Evolutionary conservation across 75 land plant genomes (phyloP), one percentile per base, ranked within the genome.

Genomic region (Sequoia sempervirens): DNA sequence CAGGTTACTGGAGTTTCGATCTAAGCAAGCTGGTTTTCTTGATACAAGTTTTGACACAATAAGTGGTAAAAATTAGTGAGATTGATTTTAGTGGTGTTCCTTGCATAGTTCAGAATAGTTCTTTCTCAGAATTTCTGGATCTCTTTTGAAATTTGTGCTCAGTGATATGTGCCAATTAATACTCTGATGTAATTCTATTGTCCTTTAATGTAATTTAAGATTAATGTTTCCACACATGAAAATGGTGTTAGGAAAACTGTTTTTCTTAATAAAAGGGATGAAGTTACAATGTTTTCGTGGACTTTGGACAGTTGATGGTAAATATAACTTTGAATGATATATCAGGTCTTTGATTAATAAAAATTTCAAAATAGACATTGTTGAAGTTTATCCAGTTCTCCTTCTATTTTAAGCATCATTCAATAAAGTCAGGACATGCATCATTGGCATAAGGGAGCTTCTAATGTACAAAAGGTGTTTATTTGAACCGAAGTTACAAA

Each of bases 11-110:
- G 88, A 91, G 64, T 94, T 96, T 78, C 98, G 99, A 43, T 83
- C 93, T 45, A 94, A 90, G 87, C 96, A 96, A 84, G 84, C 82
- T 73, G 99, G 99, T 79, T 97, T 97, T 85, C 32, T 97, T 4
- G 98, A 96, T 86, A 94, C 96, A 80, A 97, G 99, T 87, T 97
- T 97, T 88, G 99, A 97, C 76, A 97, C 99, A 28, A 97, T 97
- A 28, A 89, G 99, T 85, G 99, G 99, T 97, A 87, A 52, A 84
- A 23, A 45, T 9, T 38, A 26, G 28, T 45, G 9, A 2, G 2
- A 75, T 18, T 6, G 10, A 75, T 38, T 75, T 30, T n/a, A 45
- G 80, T 43, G 45, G 80, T 78, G 32, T 45, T 26, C 50, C 23
- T 78, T 78, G 2, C 18, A 78, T n/a, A 78, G 50, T n/a, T 45